Conservation (phyloP, 306 rosid genomes). For the Fragaria nilgerrensis region DNA sequence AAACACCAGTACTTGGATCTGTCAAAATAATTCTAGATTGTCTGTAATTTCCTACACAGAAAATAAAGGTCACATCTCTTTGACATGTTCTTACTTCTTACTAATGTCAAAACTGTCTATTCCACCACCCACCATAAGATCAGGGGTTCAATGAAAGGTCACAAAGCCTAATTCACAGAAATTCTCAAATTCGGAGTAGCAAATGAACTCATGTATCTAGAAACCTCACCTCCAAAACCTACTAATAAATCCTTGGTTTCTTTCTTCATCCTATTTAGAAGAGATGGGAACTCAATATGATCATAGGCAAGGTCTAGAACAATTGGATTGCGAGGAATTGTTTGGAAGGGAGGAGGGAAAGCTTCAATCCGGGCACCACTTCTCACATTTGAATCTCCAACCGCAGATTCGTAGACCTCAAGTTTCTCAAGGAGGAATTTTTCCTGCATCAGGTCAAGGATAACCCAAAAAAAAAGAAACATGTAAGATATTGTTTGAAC, state of each 20-base stretch:
- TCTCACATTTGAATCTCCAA: conserved; percentile 39
- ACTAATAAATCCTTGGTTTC: conserved; percentile 54
- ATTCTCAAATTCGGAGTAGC: too few relatives aligned
- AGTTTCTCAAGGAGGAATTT: conserved; percentile 54
- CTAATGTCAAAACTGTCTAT: not conserved
- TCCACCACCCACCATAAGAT: not conserved
- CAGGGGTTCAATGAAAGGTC: not conserved
- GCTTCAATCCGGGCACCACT: conserved; percentile 41
- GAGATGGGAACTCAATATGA: conserved; percentile 56
- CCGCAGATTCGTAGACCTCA: conserved; percentile 42
- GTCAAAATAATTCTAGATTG: not conserved
- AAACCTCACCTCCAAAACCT: conserved; percentile 54
- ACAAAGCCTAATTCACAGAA: not conserved
- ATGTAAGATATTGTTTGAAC: not conserved
- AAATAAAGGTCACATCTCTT: not conserved
- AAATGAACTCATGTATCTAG: too few relatives aligned
- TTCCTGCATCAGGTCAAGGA: conserved; percentile 11
- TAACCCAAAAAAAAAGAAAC: not conserved
- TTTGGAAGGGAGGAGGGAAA: conserved; percentile 45
- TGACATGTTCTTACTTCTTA: not conserved
- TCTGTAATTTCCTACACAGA: not conserved
- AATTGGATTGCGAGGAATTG: conserved; percentile 55
- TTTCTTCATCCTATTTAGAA: conserved; percentile 53
- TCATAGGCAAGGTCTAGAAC: conserved; percentile 53
- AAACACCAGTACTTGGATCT: not conserved